Evolutionary conservation across 176 grass and related monocot genomes (phyloP).

Genomic region (Pontederia paniculata): DNA sequence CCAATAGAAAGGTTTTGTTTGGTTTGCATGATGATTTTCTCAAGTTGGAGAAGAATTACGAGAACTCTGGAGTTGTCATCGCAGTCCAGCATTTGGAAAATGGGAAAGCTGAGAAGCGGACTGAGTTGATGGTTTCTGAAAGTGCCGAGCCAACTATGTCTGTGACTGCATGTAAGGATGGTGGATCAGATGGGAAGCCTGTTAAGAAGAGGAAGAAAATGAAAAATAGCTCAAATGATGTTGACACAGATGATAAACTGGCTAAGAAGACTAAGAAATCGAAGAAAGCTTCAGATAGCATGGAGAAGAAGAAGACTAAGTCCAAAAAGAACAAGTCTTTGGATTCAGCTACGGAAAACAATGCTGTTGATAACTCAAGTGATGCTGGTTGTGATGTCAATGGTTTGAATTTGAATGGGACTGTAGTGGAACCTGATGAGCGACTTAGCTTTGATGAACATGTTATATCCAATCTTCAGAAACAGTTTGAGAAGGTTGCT

Average conservation of each 20-base stretch:
- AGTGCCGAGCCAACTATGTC: background rate
- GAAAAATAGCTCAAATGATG: background rate
- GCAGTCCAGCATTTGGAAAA: conserved; percentile 1
- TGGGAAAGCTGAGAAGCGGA: background rate
- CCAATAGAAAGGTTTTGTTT: conserved; percentile 52
- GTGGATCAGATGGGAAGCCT: background rate
- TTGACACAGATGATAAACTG: background rate
- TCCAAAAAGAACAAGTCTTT: conserved; percentile 2
- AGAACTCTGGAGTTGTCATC: conserved; percentile 45
- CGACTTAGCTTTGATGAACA: conserved; percentile 51
- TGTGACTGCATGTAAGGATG: background rate
- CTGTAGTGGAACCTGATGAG: conserved; percentile 29
- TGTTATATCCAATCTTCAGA: conserved; percentile 77
- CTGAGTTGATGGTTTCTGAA: background rate
- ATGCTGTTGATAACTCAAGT: background rate
- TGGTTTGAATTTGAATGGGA: conserved; percentile 24
- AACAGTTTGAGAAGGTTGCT: conserved; percentile 79
- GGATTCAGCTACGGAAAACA: background rate
- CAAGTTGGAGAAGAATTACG: conserved; percentile 58
- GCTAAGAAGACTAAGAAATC: conserved; percentile 3
- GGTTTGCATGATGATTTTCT: conserved; percentile 60
- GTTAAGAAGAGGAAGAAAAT: conserved; percentile 7
- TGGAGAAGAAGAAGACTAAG: conserved; percentile 6
- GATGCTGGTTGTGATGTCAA: conserved; percentile 6
- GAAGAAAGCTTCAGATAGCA: conserved; percentile 3